Base-by-base conservation (phyloP, 2,329 filamentous ascomycete genomes). In the Alternaria viburni region DNA sequence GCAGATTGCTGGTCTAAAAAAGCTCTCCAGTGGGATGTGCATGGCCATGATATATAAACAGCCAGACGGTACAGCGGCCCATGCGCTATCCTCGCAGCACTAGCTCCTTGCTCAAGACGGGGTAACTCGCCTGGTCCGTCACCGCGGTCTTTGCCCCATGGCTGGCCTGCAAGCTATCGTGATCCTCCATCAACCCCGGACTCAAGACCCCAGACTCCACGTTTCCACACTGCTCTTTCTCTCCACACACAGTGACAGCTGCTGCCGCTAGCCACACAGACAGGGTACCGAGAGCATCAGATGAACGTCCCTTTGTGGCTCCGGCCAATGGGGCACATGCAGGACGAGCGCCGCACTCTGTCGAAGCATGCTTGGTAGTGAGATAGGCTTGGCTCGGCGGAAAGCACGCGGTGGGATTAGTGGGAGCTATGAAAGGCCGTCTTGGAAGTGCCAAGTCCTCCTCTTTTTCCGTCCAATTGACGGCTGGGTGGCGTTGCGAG, bases 31-130 rank as follows among this genome's bases (percentile, higher is more conserved):
- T 60, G 57, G 46, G 56, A 50, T 43, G 44, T 61, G 57, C 56
- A 66, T 43, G 25, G 36, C 44, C 67, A 69, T 68, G 36, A 69
- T 74, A 74, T 72, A 72, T 73, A 61, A 74, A 68, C 63, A 64
- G 61, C 62, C 36, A 41, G 36, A 69, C 50, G 54, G 51, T 64
- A 62, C 63, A 64, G 54, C 67, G 69, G 68, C 17, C 72, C 70
- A 72, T 68, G 71, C 71, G 41, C 46, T 49, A 60, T 60, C 54
- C 52, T 56, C 47, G 52, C 25, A 59, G 23, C 28, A 21, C 51
- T 65, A 64, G 58, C 54, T 59, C 51, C 54, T 51, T 62, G 50
- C 57, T 69, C 67, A 72, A 72, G 69, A 69, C 68, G 67, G 68
- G 66, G 67, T 68, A 69, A 64, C 64, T 46, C 36, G 28, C 21